phyloP scores from a whole-genome alignment of 2,329 filamentous ascomycete species.

The Alternaria novae-zelandiae region DNA sequence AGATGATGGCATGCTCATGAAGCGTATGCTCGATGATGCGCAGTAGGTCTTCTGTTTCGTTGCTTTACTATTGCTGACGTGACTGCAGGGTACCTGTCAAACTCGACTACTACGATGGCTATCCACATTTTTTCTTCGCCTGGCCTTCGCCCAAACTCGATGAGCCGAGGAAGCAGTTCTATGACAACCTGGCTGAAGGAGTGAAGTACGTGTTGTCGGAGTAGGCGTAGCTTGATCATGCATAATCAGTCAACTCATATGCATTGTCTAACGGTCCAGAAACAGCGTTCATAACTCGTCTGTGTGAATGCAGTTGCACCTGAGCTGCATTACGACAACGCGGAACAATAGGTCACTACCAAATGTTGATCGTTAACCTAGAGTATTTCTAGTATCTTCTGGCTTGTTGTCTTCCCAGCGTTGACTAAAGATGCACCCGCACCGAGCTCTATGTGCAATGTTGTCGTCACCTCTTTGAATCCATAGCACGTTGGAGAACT shows the following conservation, averaged over 20 bases:
- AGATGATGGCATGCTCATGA: constrained; percentile 46
- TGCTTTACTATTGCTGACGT: constrained; percentile 12
- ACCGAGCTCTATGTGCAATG: background rate
- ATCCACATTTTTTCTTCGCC: constrained; percentile 48
- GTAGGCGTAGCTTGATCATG: background rate
- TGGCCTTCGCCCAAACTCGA: constrained; percentile 43
- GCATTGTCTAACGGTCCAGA: background rate
- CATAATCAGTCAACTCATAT: background rate
- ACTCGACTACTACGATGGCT: constrained; percentile 44
- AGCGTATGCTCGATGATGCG: constrained; percentile 32
- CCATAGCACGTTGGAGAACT: background rate
- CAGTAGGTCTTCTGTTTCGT: constrained; percentile 20
- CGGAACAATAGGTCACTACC: no score
- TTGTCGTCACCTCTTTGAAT: background rate
- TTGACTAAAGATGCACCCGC: no score
- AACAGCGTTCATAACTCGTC: background rate
- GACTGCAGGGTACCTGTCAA: constrained; percentile 33
- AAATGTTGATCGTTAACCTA: no score
- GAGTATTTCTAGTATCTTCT: background rate
- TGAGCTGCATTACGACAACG: background rate
- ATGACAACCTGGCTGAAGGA: constrained; percentile 29
- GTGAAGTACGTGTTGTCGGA: constrained; percentile 29
- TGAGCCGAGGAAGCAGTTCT: constrained; percentile 29
- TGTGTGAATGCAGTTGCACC: background rate
- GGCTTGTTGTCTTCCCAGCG: background rate